Percentiles rank a stretch among this genome's conserved stretches.
These are phyloP conservation scores for Euclidium syriacum DNA, from an alignment of 345 rosid genomes.

Conservation along the genomic window DNA sequence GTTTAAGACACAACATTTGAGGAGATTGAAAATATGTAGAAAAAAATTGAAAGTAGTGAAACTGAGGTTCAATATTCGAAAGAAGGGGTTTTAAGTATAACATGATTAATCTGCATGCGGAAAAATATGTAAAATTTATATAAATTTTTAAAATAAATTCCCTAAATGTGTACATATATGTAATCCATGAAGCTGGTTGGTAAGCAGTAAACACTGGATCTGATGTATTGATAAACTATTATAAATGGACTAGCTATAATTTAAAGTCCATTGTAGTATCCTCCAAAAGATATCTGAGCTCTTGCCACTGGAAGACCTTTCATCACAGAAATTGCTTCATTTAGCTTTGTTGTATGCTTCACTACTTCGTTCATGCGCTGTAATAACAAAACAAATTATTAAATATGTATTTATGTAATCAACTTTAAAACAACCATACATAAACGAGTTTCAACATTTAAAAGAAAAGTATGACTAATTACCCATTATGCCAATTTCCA, in stretches of 20 bases:
- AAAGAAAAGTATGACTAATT: background rate
- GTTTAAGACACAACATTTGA: no score
- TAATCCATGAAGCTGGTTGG: background rate
- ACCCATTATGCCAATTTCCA: background rate
- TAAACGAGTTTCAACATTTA: background rate
- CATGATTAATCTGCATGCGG: background rate
- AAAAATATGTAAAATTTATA: background rate
- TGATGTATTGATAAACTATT: background rate
- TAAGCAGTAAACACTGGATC: background rate
- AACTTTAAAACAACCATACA: no score
- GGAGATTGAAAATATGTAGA: no score
- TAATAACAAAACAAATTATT: background rate
- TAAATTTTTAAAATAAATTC: background rate
- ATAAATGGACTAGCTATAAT: background rate
- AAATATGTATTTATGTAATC: no score
- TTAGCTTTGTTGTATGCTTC: slow-evolving; percentile 54
- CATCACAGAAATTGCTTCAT: slow-evolving; percentile 61
- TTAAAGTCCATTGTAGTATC: slow-evolving; percentile 45
- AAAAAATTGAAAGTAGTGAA: no score
- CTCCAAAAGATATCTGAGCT: slow-evolving; percentile 80
- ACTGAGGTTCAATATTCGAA: no score
- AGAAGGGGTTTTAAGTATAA: no score
- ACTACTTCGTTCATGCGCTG: slow-evolving; percentile 79
- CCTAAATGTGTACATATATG: background rate
- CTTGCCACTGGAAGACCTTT: slow-evolving; percentile 71